Base-by-base conservation (phyloP, 2,329 filamentous ascomycete genomes). In the Botryotinia narcissicola region DNA sequence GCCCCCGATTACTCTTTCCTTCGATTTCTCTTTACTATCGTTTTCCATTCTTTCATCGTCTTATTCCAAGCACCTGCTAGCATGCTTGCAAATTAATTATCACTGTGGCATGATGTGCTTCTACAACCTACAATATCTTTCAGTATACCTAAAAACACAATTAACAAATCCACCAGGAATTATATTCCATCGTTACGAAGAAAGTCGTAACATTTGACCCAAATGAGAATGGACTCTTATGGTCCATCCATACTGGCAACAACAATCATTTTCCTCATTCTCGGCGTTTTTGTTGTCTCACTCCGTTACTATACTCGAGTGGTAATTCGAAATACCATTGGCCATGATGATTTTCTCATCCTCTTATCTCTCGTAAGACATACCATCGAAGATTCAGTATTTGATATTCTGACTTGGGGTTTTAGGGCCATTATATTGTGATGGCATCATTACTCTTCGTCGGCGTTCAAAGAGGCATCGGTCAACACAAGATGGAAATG, bases 371-470 rank as follows among this genome's bases (percentile, higher is more conserved):
- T 73, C 14, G 71, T 73, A 62, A 60, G 14, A 29, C 2, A 42
- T 14, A 14, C 14, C 22, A 46, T 40, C 9, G 0, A 57, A 29
- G 10, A 32, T 25, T n/a, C 37, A 44, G 5, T 25, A 25, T 40
- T 32, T 48, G 12, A 32, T 35, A 51, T 69, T 32, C 64, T 69
- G 40, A 70, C 37, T 16, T 32, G 25, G 35, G 8, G 12, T 20
- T 32, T 46, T 18, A 73, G 71, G 29, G 48, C 10, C 71, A 70
- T 57, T 73, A 69, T 54, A 29, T 70, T 42, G 35, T 62, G 9
- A 73, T 73, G 71, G 64, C 71, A 42, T 69, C 71, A 32, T 40
- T 73, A 42, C 63, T 73, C 22, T 70, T 73, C 29, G n/a, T 73
- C 14, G 71, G 63, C 18, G 44, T 70, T 62, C 63, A 70, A 32